Percentiles rank a stretch among this genome's conserved stretches.
Conservation (phyloP, 371 early-diverging fungal genomes). For the Mortierella polycephala region DNA sequence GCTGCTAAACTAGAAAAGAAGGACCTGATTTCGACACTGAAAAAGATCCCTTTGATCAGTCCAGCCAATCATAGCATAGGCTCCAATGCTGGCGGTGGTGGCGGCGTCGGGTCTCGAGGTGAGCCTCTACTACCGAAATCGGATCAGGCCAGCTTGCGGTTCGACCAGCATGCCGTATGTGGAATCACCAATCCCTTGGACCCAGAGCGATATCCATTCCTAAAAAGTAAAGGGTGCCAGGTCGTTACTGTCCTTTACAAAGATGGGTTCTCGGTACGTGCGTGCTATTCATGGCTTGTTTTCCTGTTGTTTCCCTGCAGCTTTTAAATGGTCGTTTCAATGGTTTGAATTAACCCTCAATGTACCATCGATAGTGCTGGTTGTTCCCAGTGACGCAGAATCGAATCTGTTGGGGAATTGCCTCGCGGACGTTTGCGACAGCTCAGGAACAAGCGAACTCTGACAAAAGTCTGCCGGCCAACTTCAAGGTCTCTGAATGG, state of each 20-base stretch:
- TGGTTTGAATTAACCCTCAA: too few species aligned
- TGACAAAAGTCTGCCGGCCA: neutral
- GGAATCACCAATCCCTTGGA: slow-evolving; percentile 28
- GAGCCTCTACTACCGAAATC: slow-evolving; percentile 18
- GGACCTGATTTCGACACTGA: neutral
- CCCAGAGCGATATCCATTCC: slow-evolving; percentile 26
- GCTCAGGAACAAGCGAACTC: slow-evolving; percentile 6
- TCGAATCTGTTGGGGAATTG: slow-evolving; percentile 23
- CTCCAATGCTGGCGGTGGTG: neutral
- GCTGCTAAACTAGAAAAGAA: neutral
- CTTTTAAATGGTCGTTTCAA: too few species aligned
- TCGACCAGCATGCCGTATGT: slow-evolving; percentile 39
- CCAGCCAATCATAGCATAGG: too few species aligned
- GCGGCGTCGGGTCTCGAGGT: neutral
- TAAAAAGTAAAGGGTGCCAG: slow-evolving; percentile 21
- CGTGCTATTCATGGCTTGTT: too few species aligned
- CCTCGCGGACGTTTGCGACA: slow-evolving; percentile 12
- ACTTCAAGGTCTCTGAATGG: slow-evolving; percentile 42
- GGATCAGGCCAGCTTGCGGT: slow-evolving; percentile 24
- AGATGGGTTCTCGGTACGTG: slow-evolving; percentile 23
- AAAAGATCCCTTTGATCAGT: neutral
- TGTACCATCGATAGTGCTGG: slow-evolving; percentile 12
- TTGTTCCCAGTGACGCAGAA: slow-evolving; percentile 19
- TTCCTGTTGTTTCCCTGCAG: too few species aligned
- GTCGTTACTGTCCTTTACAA: slow-evolving; percentile 16